Evolutionary conservation across 306 rosid species (phyloP).

Genomic region (Aeschynomene evenia): DNA sequence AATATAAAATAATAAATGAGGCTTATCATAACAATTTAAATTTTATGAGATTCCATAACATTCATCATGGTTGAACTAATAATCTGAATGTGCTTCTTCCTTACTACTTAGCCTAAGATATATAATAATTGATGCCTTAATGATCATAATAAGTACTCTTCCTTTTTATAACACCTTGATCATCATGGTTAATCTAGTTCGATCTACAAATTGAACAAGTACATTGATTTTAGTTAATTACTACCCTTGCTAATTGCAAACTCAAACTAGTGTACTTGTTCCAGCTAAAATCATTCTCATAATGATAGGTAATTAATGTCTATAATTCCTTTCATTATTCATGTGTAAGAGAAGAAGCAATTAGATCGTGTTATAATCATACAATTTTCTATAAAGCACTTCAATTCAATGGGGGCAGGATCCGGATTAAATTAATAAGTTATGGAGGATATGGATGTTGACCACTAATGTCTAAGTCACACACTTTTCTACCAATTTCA

Average conservation of each 20-base stretch:
- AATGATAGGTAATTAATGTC: background rate
- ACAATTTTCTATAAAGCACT: background rate
- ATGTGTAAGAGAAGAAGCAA: background rate
- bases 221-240: background rate
- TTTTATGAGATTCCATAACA: too few relatives aligned
- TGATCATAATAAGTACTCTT: background rate
- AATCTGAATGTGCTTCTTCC: background rate
- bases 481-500: conserved; percentile 6
- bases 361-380: background rate
- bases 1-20: too few relatives aligned
- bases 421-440: background rate
- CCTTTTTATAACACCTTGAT: background rate
- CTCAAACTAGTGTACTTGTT: too few relatives aligned
- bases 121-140: background rate
- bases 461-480: conserved; percentile 9
- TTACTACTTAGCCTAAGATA: background rate
- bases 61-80: background rate
- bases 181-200: background rate
- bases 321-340: background rate
- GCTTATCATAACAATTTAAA: too few relatives aligned
- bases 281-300: background rate
- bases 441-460: background rate
- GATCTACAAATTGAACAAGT: background rate
- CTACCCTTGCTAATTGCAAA: background rate
- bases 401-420: background rate